A percentile compares a stretch with the other conserved stretches of the same genome.
Conservation (phyloP, 805 yeast species). For the Saccharomyces jurei region DNA sequence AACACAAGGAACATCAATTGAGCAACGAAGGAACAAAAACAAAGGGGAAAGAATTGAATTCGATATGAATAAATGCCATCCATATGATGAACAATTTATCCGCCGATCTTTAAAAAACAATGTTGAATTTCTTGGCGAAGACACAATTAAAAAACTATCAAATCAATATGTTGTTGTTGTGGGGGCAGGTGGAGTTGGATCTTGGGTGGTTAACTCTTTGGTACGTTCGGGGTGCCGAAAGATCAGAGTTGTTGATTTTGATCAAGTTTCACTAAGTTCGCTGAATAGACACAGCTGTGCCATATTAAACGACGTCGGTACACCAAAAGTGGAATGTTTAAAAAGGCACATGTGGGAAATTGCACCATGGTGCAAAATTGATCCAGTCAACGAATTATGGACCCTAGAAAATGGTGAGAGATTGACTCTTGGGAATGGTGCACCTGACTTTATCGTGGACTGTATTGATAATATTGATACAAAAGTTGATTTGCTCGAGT, state of each 20-base stretch:
- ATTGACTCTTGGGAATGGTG: constrained; percentile 40
- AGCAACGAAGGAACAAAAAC: neutral
- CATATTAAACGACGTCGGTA: constrained; percentile 83
- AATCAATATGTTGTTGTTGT: constrained; percentile 65
- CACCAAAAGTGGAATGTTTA: constrained; percentile 77
- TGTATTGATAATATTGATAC: constrained; percentile 96
- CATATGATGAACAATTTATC: constrained; percentile 60
- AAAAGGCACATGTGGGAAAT: constrained; percentile 57
- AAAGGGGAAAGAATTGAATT: neutral
- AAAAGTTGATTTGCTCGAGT: constrained; percentile 82
- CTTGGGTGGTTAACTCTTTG: constrained; percentile 89
- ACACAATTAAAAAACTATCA: constrained; percentile 70
- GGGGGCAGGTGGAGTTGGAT: constrained; percentile 98
- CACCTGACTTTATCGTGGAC: constrained; percentile 78
- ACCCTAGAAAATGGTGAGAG: constrained; percentile 54
- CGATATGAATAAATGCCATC: constrained; percentile 1
- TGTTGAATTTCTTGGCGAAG: constrained; percentile 83
- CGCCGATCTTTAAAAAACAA: constrained; percentile 91
- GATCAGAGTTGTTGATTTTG: constrained; percentile 82
- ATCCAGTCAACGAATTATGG: constrained; percentile 74
- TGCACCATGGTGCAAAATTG: constrained; percentile 92
- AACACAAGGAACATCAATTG: neutral
- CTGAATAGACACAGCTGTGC: constrained; percentile 94
- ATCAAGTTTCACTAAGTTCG: constrained; percentile 88
- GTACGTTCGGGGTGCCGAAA: constrained; percentile 83